Percentiles rank a stretch among this genome's conserved stretches.
These are phyloP conservation scores for Penicillium sp. DNA, from an alignment of 2,329 filamentous ascomycete species.

Conservation along the genomic window DNA sequence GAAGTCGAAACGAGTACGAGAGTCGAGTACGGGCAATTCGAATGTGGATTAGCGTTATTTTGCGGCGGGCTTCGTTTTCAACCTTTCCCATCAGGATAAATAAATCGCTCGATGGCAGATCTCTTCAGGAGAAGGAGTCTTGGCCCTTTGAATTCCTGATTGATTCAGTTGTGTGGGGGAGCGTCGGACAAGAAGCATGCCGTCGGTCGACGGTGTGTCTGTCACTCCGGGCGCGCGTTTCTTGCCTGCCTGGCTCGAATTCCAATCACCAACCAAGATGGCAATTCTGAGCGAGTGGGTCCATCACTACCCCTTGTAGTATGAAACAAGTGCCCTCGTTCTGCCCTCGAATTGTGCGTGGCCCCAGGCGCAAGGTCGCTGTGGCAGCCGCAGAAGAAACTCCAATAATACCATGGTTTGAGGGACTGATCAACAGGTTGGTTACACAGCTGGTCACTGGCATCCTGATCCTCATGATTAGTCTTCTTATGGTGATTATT, in stretches of 20 bases:
- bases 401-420: not conserved
- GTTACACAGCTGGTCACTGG: constrained; percentile 12
- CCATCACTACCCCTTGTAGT: not conserved
- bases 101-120: not conserved
- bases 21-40: constrained; percentile 11
- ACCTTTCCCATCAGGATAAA: constrained; percentile 8
- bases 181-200: constrained; percentile 6
- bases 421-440: constrained; percentile 1
- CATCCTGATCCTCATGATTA: constrained; percentile 5
- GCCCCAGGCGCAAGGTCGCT: constrained; percentile 6
- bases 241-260: constrained; percentile 2
- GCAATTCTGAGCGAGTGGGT: constrained; percentile 20
- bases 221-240: not conserved
- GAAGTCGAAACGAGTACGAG: constrained; percentile 13
- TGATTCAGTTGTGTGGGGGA: not conserved
- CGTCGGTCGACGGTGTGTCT: constrained; percentile 7
- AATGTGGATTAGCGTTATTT: constrained; percentile 4
- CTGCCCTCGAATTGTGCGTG: constrained; percentile 10
- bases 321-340: constrained; percentile 19
- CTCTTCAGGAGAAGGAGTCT: not conserved
- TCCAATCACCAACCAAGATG: constrained; percentile 8
- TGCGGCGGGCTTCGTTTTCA: constrained; percentile 1
- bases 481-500: constrained; percentile 19
- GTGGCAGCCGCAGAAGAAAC: not conserved
- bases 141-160: not conserved